phyloP scores from a whole-genome alignment of 2,329 filamentous ascomycete genomes.

The Zelopaecilomyces penicillatus region DNA sequence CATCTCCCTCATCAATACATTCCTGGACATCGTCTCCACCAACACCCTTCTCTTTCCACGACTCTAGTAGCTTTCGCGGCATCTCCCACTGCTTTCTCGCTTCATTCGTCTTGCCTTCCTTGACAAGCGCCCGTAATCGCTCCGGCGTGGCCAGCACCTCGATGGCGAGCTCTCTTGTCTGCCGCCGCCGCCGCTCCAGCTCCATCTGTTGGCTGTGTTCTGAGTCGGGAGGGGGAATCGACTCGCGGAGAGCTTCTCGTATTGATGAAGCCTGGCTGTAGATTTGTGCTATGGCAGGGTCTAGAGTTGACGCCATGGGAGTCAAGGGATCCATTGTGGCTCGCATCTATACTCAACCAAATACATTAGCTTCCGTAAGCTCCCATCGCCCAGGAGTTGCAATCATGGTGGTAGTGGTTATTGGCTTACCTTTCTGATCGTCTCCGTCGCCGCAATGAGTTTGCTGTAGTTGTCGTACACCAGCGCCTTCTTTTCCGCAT shows the following conservation, averaged over 20 bases:
- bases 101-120: conserved; percentile 51
- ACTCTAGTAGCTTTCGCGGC: conserved; percentile 41
- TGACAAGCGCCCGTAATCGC: conserved; percentile 48
- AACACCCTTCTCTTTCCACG: conserved; percentile 46
- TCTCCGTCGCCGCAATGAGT: conserved; percentile 91
- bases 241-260: conserved; percentile 40
- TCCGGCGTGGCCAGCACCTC: conserved; percentile 56
- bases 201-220: conserved; percentile 27
- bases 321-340: conserved; percentile 72
- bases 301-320: conserved; percentile 63
- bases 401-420: not conserved
- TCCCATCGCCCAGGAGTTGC: not conserved
- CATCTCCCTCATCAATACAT: conserved; percentile 48
- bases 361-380: not conserved
- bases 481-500: conserved; percentile 91
- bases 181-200: conserved; percentile 24
- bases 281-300: conserved; percentile 66
- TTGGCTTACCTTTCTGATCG: conserved; percentile 62
- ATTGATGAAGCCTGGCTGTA: conserved; percentile 53
- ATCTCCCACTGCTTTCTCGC: conserved; percentile 50
- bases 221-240: conserved; percentile 38
- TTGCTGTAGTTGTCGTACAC: conserved; percentile 99
- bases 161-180: conserved; percentile 48
- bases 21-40: conserved; percentile 47
- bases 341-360: conserved; percentile 50